Evolutionary conservation across 2,329 filamentous ascomycete genomes (phyloP).

Genomic region (Scortechinia acanthostroma): DNA sequence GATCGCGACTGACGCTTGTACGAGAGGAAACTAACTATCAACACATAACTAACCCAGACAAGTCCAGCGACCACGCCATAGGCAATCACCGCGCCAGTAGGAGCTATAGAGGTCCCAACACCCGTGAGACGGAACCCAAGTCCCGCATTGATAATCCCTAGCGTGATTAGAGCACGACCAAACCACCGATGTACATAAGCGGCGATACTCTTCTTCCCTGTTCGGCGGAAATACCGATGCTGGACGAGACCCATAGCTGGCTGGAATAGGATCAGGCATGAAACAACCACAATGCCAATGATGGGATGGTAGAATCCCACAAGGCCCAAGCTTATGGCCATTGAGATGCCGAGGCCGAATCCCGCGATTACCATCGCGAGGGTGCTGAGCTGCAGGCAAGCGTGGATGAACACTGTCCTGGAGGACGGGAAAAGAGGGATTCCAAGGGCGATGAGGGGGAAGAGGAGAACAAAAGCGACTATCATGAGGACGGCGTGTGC

Average conservation of each 20-base stretch:
- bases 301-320: not conserved
- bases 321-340: not conserved
- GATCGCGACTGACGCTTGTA: too few species aligned
- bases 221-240: not conserved
- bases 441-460: not conserved
- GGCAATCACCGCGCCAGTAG: not conserved
- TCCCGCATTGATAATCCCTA: not conserved
- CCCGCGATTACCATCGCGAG: not conserved
- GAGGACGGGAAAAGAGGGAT: not conserved
- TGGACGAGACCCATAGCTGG: not conserved
- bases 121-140: not conserved
- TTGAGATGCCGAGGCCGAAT: not conserved
- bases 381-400: not conserved
- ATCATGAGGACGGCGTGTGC: not conserved
- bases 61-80: not conserved
- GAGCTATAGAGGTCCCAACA: not conserved
- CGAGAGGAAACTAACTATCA: too few species aligned
- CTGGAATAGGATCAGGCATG: not conserved
- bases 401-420: not conserved
- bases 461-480: not conserved
- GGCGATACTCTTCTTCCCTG: not conserved
- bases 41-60: not conserved
- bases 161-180: not conserved
- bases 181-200: not conserved
- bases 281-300: not conserved